Base-by-base conservation (phyloP, 176 grass and related monocot genomes). In the Triticum monococcum region DNA sequence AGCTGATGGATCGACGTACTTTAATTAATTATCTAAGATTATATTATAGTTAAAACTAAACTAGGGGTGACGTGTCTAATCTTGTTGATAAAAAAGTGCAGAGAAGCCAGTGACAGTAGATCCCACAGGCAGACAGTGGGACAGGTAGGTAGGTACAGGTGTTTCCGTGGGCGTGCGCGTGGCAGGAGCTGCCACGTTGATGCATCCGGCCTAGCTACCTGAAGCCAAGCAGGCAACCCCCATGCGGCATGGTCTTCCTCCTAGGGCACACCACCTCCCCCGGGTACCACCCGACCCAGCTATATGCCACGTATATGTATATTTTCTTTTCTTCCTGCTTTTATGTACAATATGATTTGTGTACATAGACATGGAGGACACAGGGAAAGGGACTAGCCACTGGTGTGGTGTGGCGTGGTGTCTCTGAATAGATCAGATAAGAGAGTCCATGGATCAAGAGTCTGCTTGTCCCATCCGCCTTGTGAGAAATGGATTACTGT, bases 61-160 rank as follows among this genome's bases (percentile, higher is more conserved):
- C 25, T 20, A 64, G 22, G 38, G 28, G 68, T 40, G 30, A 79
- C 64, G 70, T 64, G 82, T 84, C 82, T 37, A 75, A 75, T 75
- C 70, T 84, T 75, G 24, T 23, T 60, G 20, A 60, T 54, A 54
- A 60, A 60, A n/a, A n/a, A 60, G 18, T n/a, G 57, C 20, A n/a
- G 57, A n/a, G 20, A n/a, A 14, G 76, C 22, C 57, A 77, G 26
- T 77, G 74, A 79, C 77, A 63, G 57, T 79, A n/a, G 77, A 78
- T 12, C 59, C 43, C 16, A 5, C 46, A 46, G 45, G 24, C 62
- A 30, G 46, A 24, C 37, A 8, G 38, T 30, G 28, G 28, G 28
- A 16, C 18, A 63, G 43, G 43, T 45, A 12, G 43, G 33, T 28
- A 38, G 22, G 28, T 30, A 30, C 28, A 30, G 28, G 20, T 52